These are phyloP conservation scores for Niebla homalea DNA, from an alignment of 495 filamentous ascomycete species.

Conservation along the genomic window DNA sequence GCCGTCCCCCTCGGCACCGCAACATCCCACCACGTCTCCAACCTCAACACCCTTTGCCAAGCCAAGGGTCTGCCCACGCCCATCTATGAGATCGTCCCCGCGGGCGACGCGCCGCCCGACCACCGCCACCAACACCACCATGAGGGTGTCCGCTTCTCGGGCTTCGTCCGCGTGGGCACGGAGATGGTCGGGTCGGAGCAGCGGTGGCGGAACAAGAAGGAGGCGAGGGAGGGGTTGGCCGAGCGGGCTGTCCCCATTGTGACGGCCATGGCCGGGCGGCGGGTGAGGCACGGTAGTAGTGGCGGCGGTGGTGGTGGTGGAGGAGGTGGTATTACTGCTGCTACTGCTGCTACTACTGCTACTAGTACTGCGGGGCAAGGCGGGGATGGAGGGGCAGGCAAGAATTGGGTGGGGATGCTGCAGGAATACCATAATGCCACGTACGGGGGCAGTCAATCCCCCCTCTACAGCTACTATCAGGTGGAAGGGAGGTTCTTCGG, in stretches of 20 bases:
- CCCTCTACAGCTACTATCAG: conserved; percentile 9
- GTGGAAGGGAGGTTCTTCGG: conserved; percentile 5
- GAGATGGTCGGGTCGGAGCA: conserved; percentile 5
- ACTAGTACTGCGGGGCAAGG: neutral
- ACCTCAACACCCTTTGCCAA: conserved; percentile 13
- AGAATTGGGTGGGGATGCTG: conserved; percentile 16
- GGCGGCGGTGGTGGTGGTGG: neutral
- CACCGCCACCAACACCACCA: neutral
- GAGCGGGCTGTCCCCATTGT: conserved; percentile 7
- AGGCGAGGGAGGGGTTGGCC: conserved; percentile 12
- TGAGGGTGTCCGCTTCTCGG: conserved; percentile 10
- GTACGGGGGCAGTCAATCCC: neutral
- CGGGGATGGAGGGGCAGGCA: neutral
- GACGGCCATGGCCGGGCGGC: conserved; percentile 2
- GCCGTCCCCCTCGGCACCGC: conserved; percentile 12
- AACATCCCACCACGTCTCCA: conserved; percentile 10
- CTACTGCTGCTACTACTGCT: neutral
- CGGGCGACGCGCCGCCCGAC: neutral
- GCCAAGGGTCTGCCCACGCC: conserved; percentile 8
- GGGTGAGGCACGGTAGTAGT: neutral
- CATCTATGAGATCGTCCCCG: conserved; percentile 12
- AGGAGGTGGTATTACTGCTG: neutral
- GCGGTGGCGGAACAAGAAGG: conserved; percentile 16
- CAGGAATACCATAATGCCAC: conserved; percentile 11
- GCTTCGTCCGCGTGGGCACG: conserved; percentile 6